Conservation (phyloP, 148 eudicot species). For the Chenopodium berlandieri region DNA sequence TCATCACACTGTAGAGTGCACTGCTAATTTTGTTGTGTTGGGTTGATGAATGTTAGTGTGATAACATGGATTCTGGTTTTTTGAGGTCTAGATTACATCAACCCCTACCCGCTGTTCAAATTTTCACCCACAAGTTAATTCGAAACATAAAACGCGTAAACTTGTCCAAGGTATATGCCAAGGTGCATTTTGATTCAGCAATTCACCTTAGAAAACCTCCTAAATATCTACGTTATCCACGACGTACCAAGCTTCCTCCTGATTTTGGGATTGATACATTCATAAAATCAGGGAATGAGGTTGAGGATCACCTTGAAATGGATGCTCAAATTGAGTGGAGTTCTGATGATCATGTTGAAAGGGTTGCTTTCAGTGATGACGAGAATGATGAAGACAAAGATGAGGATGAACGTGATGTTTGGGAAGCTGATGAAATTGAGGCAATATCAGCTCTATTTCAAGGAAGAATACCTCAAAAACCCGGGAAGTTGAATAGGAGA, state of each 20-base stretch:
- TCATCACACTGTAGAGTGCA: background rate
- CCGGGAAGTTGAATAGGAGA: conserved; percentile 62
- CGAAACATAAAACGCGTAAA: conserved; percentile 3
- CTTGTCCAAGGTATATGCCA: conserved; percentile 6
- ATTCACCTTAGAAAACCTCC: conserved; percentile 32
- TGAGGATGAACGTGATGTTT: conserved; percentile 34
- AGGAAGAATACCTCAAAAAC: conserved; percentile 88
- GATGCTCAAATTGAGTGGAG: conserved; percentile 22
- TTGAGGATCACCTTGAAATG: conserved; percentile 15
- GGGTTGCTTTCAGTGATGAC: conserved; percentile 18
- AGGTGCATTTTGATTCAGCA: conserved; percentile 26
- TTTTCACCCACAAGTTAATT: conserved; percentile 7
- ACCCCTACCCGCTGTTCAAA: background rate
- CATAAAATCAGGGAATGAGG: conserved; percentile 28
- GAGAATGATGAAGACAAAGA: conserved; percentile 20
- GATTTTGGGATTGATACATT: conserved; percentile 34
- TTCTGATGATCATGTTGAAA: conserved; percentile 17
- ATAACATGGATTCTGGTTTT: conserved; percentile 18
- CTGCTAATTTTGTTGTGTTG: background rate
- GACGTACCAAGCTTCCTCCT: conserved; percentile 54
- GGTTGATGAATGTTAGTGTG: background rate
- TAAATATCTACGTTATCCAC: conserved; percentile 54
- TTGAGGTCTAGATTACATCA: conserved; percentile 16
- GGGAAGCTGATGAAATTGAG: conserved; percentile 82
- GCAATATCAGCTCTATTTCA: conserved; percentile 85